phyloP scores from a whole-genome alignment of 2,329 filamentous ascomycete species.

The Fusarium sp. region DNA sequence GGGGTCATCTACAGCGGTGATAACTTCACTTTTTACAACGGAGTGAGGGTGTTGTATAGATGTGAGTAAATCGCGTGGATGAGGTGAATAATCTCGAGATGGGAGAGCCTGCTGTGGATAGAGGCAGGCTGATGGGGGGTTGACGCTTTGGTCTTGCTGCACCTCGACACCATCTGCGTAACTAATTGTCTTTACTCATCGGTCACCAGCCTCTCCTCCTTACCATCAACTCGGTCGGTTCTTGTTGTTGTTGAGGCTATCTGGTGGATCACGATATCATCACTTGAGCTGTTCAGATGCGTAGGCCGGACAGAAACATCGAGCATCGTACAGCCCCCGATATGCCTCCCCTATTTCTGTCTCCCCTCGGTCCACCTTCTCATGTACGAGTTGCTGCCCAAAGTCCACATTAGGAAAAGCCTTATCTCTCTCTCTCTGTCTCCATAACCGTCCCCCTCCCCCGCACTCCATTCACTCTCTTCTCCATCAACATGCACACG shows the following conservation, averaged over 20 bases:
- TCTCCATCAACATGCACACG: slow-evolving; percentile 3
- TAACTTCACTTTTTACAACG: slow-evolving; percentile 4
- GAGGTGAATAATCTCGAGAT: not conserved
- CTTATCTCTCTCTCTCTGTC: slow-evolving; percentile 30
- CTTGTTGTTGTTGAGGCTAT: not conserved
- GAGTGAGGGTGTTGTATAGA: not conserved
- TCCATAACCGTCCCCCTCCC: slow-evolving; percentile 20
- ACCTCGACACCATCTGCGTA: slow-evolving; percentile 2
- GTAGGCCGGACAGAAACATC: too few relatives aligned
- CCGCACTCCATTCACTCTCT: slow-evolving; percentile 18
- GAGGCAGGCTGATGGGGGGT: not conserved
- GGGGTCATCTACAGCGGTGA: slow-evolving; percentile 2
- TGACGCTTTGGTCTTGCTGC: not conserved
- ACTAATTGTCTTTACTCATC: slow-evolving; percentile 10
- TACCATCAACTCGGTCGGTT: slow-evolving; percentile 2
- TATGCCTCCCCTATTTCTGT: not conserved
- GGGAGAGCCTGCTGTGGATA: not conserved
- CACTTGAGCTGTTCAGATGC: not conserved
- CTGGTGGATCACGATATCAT: not conserved
- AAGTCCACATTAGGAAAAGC: slow-evolving; percentile 29
- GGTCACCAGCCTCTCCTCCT: slow-evolving; percentile 13
- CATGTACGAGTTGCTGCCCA: slow-evolving; percentile 34
- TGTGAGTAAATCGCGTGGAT: not conserved
- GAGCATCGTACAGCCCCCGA: too few relatives aligned
- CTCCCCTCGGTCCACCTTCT: not conserved